Conservation (phyloP, 441 rosid species). For the Melastoma candidum region DNA sequence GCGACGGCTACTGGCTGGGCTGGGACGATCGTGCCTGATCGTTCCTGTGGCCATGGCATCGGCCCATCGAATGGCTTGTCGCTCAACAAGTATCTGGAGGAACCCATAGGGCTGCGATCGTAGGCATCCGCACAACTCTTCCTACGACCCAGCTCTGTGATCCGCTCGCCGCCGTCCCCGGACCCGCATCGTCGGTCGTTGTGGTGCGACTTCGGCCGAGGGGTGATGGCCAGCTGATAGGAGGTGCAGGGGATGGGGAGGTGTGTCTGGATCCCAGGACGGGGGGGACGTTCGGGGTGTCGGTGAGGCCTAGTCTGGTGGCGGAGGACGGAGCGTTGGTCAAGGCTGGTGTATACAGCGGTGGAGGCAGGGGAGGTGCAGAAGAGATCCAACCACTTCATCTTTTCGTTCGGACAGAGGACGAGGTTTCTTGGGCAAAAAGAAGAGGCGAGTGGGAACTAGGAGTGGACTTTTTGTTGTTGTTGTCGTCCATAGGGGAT, state of each 20-base stretch:
- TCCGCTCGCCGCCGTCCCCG: no score
- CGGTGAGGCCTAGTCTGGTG: constrained; percentile 23
- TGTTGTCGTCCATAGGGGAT: not conserved
- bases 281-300: not conserved
- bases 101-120: constrained; percentile 6
- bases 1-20: not conserved
- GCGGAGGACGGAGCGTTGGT: constrained; percentile 36
- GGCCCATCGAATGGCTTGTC: constrained; percentile 38
- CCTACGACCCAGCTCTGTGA: constrained; percentile 18
- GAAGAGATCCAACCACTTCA: constrained; percentile 64
- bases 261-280: not conserved
- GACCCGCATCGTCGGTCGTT: no score
- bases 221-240: constrained; percentile 41
- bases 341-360: constrained; percentile 47
- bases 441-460: constrained; percentile 4
- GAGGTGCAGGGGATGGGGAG: constrained; percentile 33
- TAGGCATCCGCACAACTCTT: constrained; percentile 30
- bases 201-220: constrained; percentile 17
- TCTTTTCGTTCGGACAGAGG: constrained; percentile 9
- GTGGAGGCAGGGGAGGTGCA: constrained; percentile 86
- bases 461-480: not conserved
- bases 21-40: constrained; percentile 15
- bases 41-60: constrained; percentile 30
- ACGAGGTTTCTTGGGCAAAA: constrained; percentile 2
- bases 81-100: constrained; percentile 51